These are phyloP conservation scores for Poa annua DNA, from an alignment of 176 grass and related monocot species.

Conservation along the genomic window DNA sequence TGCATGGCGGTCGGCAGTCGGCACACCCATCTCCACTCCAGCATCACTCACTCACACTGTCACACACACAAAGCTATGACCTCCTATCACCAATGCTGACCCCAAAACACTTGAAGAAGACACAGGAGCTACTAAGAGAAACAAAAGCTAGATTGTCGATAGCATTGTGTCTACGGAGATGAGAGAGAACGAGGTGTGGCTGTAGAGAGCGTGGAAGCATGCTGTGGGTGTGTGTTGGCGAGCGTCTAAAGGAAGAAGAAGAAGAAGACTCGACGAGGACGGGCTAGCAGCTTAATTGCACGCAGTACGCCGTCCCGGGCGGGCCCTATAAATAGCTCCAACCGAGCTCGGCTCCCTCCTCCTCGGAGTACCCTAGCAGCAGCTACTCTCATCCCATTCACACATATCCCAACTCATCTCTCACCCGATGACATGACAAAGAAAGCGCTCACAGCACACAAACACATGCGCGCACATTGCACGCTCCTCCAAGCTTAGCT, in stretches of 20 bases:
- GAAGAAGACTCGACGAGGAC: not conserved
- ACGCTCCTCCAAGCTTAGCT: conserved; percentile 51
- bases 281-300: not conserved
- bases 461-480: conserved; percentile 48
- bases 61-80: not conserved
- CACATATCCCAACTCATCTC: not conserved
- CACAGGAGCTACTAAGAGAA: not conserved
- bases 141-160: not conserved
- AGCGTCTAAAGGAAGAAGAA: not conserved
- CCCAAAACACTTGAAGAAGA: not conserved
- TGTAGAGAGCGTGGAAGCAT: not conserved
- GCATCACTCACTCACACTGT: not conserved
- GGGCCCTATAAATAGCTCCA: conserved; percentile 23
- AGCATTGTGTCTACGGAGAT: not conserved
- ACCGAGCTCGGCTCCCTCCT: not conserved
- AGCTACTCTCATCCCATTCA: not conserved
- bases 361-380: conserved; percentile 14
- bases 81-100: conserved; percentile 23
- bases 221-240: not conserved
- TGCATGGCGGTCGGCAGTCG: not conserved
- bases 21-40: too few species aligned
- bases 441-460: not conserved
- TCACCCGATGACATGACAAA: not conserved
- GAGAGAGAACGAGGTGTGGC: not conserved
- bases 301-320: not conserved